phyloP scores from a whole-genome alignment of 179 eudicot species.

The Silene vulgaris region DNA sequence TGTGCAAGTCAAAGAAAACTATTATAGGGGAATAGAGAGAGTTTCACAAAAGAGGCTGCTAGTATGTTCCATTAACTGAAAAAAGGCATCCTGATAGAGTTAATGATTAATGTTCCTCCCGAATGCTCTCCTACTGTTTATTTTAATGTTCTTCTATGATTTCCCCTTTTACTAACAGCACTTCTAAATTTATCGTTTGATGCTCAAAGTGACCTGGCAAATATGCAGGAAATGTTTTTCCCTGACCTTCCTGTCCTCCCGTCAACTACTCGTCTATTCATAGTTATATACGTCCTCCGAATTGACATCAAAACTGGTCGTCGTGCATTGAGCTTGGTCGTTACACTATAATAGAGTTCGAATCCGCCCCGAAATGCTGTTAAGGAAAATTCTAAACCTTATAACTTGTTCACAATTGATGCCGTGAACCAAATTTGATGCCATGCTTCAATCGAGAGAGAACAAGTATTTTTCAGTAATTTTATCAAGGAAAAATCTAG shows the following conservation, averaged over 20 bases:
- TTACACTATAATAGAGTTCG: too few relatives aligned
- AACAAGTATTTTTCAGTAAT: too few relatives aligned
- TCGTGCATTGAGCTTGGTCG: not conserved
- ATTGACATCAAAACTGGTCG: not conserved
- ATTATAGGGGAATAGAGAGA: not conserved
- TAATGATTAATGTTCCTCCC: not conserved
- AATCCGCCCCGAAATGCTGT: too few relatives aligned
- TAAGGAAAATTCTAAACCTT: too few relatives aligned
- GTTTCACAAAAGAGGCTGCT: not conserved
- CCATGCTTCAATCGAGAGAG: too few relatives aligned
- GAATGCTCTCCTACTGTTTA: not conserved
- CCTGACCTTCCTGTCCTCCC: not conserved
- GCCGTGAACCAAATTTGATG: too few relatives aligned
- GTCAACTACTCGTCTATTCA: not conserved
- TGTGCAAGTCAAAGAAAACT: not conserved
- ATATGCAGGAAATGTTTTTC: not conserved
- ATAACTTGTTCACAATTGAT: too few relatives aligned
- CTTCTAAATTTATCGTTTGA: not conserved
- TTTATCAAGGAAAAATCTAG: too few relatives aligned
- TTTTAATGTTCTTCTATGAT: not conserved
- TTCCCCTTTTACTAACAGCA: not conserved
- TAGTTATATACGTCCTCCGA: not conserved
- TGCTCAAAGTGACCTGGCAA: not conserved
- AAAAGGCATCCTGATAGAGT: not conserved
- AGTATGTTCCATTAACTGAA: not conserved